Evolutionary conservation across 2,329 filamentous ascomycete species (phyloP).

Genomic region (Venturia pyrina): DNA sequence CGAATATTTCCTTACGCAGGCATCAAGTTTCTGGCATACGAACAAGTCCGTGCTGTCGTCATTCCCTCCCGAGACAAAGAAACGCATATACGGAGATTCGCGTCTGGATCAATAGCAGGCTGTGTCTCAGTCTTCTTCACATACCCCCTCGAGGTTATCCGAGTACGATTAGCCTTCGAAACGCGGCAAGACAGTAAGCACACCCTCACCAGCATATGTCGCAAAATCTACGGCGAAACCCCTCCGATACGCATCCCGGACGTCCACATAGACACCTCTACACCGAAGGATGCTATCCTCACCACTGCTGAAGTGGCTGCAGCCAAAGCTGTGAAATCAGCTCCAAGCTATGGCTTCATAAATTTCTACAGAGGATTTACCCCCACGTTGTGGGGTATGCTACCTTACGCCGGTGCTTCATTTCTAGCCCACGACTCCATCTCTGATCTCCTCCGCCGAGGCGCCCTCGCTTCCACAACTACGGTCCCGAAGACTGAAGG

Average conservation of each 20-base stretch:
- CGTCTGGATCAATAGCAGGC: constrained; percentile 67
- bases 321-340: constrained; percentile 39
- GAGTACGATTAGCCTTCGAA: constrained; percentile 89
- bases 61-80: constrained; percentile 67
- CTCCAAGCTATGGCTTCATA: constrained; percentile 57
- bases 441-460: constrained; percentile 70
- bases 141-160: constrained; percentile 86
- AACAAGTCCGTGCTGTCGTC: constrained; percentile 75
- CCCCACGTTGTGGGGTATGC: constrained; percentile 84
- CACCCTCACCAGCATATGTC: constrained; percentile 66
- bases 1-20: constrained; percentile 96
- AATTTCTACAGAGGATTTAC: constrained; percentile 97
- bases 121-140: constrained; percentile 92
- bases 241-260: constrained; percentile 20
- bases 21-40: constrained; percentile 96
- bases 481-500: constrained; percentile 52
- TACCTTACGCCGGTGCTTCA: constrained; percentile 90
- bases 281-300: constrained; percentile 23
- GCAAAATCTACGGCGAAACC: constrained; percentile 74
- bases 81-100: constrained; percentile 64
- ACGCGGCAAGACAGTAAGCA: constrained; percentile 63
- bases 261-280: constrained; percentile 15
- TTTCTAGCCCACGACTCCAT: constrained; percentile 92
- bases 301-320: constrained; percentile 29
- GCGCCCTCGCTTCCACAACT: constrained; percentile 59